Base-by-base conservation (phyloP, 768 basidiomycete species). In the Naematelia aurantialba region DNA sequence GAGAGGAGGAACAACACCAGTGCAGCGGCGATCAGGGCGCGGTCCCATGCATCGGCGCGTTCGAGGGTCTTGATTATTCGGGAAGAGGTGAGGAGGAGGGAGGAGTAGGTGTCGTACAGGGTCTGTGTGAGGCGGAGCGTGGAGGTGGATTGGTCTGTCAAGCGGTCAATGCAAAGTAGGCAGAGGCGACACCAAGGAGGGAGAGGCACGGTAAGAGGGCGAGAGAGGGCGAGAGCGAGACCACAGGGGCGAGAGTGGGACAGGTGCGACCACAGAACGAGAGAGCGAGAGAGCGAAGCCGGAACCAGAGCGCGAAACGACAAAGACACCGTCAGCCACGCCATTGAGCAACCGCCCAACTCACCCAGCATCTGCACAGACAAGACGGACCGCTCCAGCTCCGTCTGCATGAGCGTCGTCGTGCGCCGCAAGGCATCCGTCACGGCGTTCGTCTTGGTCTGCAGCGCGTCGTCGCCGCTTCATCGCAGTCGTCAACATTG, bases 41-140 rank as follows among this genome's bases (percentile, higher is more conserved):
- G 87, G 79, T 99, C 96, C 19, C 93, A 80, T 85, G 89, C 87
- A 80, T 98, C 93, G 14, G 91, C 84, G 60, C 87, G 87, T 78
- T 96, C 89, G 49, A 99, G 85, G 0, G 87, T 85, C 13, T 87
- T 89, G 64, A 98, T 85, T 62, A 99, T 84, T 25, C 87, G 83
- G 68, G 88, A 88, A 1, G 92, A 94, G 46, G 87, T 85, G 51
- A 81, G 79, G 73, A 97, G 84, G 42, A 74, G 61, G 29, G 67
- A 65, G 22, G 62, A 58, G 62, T 72, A 72, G 49, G 81, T 81
- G 69, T 91, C 88, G 68, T 97, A 91, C 12, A 87, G 84, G 5
- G 82, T 78, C 0, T 87, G 87, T 0, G 93, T 85, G 2, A 87
- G 83, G 5, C 82, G 81, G 4, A 99, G 83, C 13, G 88, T 85